A percentile compares a stretch with the other conserved stretches of the same genome.
phyloP scores from a whole-genome alignment of 257 asterid species.

The Rehmannia glutinosa region DNA sequence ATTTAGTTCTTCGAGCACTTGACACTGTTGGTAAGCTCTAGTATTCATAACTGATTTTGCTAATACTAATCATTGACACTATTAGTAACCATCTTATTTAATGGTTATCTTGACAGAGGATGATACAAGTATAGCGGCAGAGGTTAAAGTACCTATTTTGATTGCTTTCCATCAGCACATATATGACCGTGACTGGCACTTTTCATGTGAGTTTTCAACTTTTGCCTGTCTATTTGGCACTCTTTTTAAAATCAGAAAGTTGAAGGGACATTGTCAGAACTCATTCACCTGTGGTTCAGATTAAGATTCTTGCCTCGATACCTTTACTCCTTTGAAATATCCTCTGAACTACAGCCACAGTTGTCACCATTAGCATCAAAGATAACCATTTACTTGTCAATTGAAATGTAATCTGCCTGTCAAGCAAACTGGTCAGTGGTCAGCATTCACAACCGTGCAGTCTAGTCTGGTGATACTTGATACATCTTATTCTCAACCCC shows the following conservation, averaged over 20 bases:
- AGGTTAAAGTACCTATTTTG: constrained; percentile 84
- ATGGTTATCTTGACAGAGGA: constrained; percentile 72
- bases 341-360: not conserved
- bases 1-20: constrained; percentile 97
- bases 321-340: not conserved
- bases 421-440: not conserved
- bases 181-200: constrained; percentile 83
- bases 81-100: constrained; percentile 3
- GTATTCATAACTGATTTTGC: not conserved
- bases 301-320: not conserved
- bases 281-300: not conserved
- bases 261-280: not conserved
- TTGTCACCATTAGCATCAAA: not conserved
- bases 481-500: constrained; percentile 1
- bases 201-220: constrained; percentile 70
- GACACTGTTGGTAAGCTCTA: constrained; percentile 90
- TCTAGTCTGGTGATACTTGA: constrained; percentile 1
- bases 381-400: constrained; percentile 2
- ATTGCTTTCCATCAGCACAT: constrained; percentile 76
- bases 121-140: constrained; percentile 83
- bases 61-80: not conserved
- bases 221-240: constrained; percentile 2
- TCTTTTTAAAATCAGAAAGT: not conserved
- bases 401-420: not conserved
- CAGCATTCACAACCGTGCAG: not conserved